Conservation (phyloP, 768 basidiomycete genomes). For the Pholiota conissans region DNA sequence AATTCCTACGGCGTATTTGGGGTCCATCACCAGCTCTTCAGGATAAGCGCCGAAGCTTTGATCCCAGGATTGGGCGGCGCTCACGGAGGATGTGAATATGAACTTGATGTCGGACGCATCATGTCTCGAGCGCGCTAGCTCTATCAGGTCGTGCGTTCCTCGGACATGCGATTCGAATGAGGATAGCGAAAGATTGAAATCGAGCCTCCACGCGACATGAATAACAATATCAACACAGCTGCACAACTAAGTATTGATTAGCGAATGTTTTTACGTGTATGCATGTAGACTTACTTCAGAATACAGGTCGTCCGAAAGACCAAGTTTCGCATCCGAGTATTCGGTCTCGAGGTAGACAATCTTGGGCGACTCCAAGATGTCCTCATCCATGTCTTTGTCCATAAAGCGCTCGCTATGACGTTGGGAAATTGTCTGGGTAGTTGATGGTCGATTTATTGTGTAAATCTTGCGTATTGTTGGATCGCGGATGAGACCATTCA, state of each 20-base stretch:
- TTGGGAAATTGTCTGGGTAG: background rate
- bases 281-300: background rate
- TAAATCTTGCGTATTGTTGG: background rate
- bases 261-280: too few species aligned
- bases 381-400: background rate
- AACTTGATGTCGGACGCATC: background rate
- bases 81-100: slow-evolving; percentile 1
- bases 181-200: background rate
- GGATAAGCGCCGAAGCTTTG: background rate
- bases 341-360: background rate
- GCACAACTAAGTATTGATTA: background rate
- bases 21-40: background rate
- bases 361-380: background rate
- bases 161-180: slow-evolving; percentile 2
- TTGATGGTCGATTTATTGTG: background rate
- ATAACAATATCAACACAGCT: slow-evolving; percentile 1
- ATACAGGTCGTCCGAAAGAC: background rate
- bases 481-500: background rate
- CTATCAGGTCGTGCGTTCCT: background rate
- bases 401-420: background rate
- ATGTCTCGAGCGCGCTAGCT: background rate
- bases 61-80: background rate
- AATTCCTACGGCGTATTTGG: background rate
- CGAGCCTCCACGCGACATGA: background rate
- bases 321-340: background rate